Base-by-base conservation (phyloP, 225 moss, liverwort and hornwort genomes). In the Physcomitrellopsis africana region DNA sequence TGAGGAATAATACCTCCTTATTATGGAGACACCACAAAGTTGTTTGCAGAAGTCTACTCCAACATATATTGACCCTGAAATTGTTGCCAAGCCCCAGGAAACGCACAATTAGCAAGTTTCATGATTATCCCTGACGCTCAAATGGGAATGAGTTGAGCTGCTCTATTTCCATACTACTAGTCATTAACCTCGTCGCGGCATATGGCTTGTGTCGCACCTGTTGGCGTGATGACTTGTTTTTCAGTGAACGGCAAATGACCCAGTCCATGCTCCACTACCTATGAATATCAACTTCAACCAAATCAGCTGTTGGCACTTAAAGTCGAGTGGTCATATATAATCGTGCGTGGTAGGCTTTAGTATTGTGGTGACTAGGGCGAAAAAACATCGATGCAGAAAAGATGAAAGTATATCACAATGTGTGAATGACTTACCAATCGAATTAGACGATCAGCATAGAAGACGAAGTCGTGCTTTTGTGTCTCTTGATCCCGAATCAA, bases 21-120 rank as follows among this genome's bases (percentile, higher is more conserved):
- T 93, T 22, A 93, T 93, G 37, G 92, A 93, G 55, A 93, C 92
- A 12, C 92, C 92, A 68, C 89, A 89, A 66, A 93, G 90, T 69
- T 87, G 86, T 74, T 93, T 93, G 84, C 92, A 93, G 65, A 93
- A 93, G 80, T 93, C 92, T 18, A 93, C 92, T 72, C 92, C 92
- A 79, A 90, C 78, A 74, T 93, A 93, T 27, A 84, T 77, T 61
- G 90, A 93, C 24, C 86, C 84, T 83, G 68, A 42, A 48, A 26
- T 46, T 16, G 29, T 49, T 51, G 8, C 23, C 69, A 14, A 56
- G 37, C 52, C 0, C 16, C 43, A 9, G 7, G 26, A 69, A 77
- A 43, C n/a, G 17, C 16, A 70, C 11, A 52, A 37, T 67, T 29
- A 52, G 64, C 5, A 74, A 55, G 43, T 56, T 58, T 47, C 15